A percentile compares a stretch with the other conserved stretches of the same genome.
phyloP scores from a whole-genome alignment of 768 basidiomycete species.

The Podaxis sp. region DNA sequence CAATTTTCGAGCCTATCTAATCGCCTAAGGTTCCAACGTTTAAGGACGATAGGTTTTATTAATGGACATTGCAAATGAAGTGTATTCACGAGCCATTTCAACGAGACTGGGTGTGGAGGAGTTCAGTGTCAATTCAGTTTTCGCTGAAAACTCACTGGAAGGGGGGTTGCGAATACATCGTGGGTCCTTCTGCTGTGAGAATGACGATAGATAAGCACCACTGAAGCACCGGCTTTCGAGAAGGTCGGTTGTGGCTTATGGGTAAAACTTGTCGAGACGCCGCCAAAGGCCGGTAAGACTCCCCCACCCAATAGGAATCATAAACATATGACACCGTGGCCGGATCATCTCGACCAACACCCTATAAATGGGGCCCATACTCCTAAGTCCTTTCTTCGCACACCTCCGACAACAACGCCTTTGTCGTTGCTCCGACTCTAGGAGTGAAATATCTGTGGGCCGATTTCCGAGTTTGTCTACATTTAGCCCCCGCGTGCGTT shows the following conservation, averaged over 20 bases:
- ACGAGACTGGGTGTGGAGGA: not conserved
- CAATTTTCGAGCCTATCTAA: not conserved
- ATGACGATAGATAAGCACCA: too few relatives aligned
- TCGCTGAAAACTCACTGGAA: too few relatives aligned
- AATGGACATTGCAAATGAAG: not conserved
- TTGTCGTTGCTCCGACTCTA: not conserved
- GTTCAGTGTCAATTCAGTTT: not conserved
- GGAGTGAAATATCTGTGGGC: not conserved
- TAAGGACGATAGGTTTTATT: too few relatives aligned
- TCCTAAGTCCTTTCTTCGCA: not conserved
- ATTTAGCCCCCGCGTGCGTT: not conserved
- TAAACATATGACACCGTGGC: slow-evolving; percentile 24
- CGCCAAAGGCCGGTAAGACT: not conserved
- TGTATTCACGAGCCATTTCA: not conserved
- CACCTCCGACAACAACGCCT: slow-evolving; percentile 6
- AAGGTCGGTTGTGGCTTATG: not conserved
- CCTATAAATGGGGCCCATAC: slow-evolving; percentile 1
- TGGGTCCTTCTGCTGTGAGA: too few relatives aligned
- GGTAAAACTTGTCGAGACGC: not conserved
- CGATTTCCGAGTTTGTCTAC: not conserved
- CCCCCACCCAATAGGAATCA: not conserved
- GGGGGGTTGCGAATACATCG: too few relatives aligned
- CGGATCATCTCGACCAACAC: slow-evolving; percentile 23
- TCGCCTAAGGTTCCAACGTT: too few relatives aligned
- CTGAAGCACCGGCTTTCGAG: not conserved